Percentiles rank a stretch among this genome's conserved stretches.
phyloP scores from a whole-genome alignment of 768 basidiomycete species.

The Pleurotus tuoliensis region DNA sequence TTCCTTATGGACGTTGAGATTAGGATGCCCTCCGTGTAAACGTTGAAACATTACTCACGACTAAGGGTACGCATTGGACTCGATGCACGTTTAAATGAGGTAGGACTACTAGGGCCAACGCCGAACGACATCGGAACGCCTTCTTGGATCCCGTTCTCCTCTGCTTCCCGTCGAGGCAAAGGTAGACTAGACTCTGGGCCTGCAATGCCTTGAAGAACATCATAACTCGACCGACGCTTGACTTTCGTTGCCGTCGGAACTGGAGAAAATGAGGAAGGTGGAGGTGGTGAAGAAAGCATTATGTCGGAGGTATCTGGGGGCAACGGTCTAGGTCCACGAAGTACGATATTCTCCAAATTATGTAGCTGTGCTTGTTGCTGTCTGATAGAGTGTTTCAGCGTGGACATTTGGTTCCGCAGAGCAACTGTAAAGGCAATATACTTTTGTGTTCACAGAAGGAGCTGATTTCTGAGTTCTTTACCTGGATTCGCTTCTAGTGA shows the following conservation, averaged over 20 bases:
- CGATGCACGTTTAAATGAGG: slow-evolving; percentile 45
- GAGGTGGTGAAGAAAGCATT: slow-evolving; percentile 24
- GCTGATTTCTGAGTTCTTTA: slow-evolving; percentile 24
- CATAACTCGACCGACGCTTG: slow-evolving; percentile 66
- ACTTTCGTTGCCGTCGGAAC: slow-evolving; percentile 20
- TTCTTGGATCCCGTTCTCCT: slow-evolving; percentile 63
- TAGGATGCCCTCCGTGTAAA: too few relatives aligned
- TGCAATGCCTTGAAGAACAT: slow-evolving; percentile 64
- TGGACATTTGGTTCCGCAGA: slow-evolving; percentile 76
- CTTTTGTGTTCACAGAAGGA: slow-evolving; percentile 13
- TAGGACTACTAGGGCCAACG: slow-evolving; percentile 31
- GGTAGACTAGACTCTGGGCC: slow-evolving; percentile 76
- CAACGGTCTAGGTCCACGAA: slow-evolving; percentile 63
- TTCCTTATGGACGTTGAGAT: slow-evolving; percentile 39
- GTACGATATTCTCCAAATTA: slow-evolving; percentile 62
- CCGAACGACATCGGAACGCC: slow-evolving; percentile 65
- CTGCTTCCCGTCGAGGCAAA: slow-evolving; percentile 54
- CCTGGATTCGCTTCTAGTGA: slow-evolving; percentile 61
- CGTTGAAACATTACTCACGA: slow-evolving; percentile 46
- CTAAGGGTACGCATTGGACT: slow-evolving; percentile 79
- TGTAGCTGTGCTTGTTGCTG: slow-evolving; percentile 81
- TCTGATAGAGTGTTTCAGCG: slow-evolving; percentile 76
- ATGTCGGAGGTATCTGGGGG: slow-evolving; percentile 22
- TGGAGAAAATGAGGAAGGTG: slow-evolving; percentile 26
- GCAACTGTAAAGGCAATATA: slow-evolving; percentile 46